A percentile compares a stretch with the other conserved stretches of the same genome.
These are phyloP conservation scores for Suillus luteus DNA, from an alignment of 768 basidiomycete species.

Conservation along the genomic window DNA sequence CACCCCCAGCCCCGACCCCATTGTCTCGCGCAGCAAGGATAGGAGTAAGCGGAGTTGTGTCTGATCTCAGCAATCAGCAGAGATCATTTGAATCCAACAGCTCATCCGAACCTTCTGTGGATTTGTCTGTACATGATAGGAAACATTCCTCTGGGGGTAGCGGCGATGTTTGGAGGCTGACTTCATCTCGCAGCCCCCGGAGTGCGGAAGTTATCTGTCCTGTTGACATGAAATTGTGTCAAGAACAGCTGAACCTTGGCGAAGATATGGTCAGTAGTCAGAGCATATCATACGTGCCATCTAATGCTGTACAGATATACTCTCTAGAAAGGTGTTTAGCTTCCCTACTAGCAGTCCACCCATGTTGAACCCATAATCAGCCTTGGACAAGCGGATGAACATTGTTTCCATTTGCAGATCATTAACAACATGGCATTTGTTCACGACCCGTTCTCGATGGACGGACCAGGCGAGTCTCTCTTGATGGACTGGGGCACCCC, in stretches of 20 bases:
- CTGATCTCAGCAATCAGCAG: neutral
- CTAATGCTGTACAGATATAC: constrained; percentile 22
- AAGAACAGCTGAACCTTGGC: constrained; percentile 33
- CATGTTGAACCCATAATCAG: constrained; percentile 24
- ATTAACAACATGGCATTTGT: constrained; percentile 46
- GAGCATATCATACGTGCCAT: constrained; percentile 4
- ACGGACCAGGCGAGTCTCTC: constrained; percentile 43
- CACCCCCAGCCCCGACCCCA: neutral
- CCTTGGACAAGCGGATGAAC: constrained; percentile 37
- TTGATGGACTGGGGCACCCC: constrained; percentile 55
- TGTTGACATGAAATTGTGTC: constrained; percentile 30
- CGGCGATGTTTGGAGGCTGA: constrained; percentile 39
- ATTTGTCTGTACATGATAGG: constrained; percentile 13
- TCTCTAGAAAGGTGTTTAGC: constrained; percentile 31
- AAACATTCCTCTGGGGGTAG: constrained; percentile 17
- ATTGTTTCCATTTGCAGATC: constrained; percentile 48
- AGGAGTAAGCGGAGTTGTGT: neutral
- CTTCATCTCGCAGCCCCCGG: constrained; percentile 42
- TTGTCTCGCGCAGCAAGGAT: neutral
- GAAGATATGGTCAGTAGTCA: constrained; percentile 43
- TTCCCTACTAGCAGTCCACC: neutral
- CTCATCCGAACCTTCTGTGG: constrained; percentile 11
- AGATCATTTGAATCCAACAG: neutral
- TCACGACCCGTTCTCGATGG: constrained; percentile 57
- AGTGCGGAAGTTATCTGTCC: constrained; percentile 35